Percentiles rank a stretch among this genome's conserved stretches.
Evolutionary conservation across 176 grass and related monocot species (phyloP).

Genomic region (Avena insularis): DNA sequence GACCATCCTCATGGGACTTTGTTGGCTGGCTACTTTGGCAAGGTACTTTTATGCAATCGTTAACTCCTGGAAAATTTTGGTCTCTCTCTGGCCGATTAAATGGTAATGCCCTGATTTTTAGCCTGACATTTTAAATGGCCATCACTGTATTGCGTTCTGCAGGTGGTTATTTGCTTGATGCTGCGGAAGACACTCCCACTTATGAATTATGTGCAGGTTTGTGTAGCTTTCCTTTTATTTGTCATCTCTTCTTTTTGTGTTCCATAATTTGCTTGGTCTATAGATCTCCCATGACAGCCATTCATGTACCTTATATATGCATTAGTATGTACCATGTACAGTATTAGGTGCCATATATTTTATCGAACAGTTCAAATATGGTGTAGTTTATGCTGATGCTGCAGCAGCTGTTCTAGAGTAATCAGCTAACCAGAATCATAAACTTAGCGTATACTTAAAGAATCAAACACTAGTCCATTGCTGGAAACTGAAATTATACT

Average conservation of each 20-base stretch:
- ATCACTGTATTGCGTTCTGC: slow-evolving; percentile 38
- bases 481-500: slow-evolving; percentile 15
- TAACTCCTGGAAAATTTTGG: slow-evolving; percentile 5
- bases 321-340: background rate
- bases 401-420: slow-evolving; percentile 10
- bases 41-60: slow-evolving; percentile 66
- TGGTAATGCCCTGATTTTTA: slow-evolving; percentile 23
- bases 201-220: slow-evolving; percentile 89
- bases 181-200: slow-evolving; percentile 74
- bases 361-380: background rate
- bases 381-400: slow-evolving; percentile 13
- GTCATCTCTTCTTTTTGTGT: slow-evolving; percentile 1
- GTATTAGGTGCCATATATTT: background rate
- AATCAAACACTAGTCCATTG: slow-evolving; percentile 31
- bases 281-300: background rate
- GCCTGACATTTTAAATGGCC: slow-evolving; percentile 21
- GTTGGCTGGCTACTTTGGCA: slow-evolving; percentile 89
- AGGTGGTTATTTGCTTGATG: slow-evolving; percentile 99
- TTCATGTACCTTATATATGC: slow-evolving; percentile 15
- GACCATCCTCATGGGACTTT: slow-evolving; percentile 74
- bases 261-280: background rate
- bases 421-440: slow-evolving; percentile 16
- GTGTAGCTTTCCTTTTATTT: slow-evolving; percentile 8
- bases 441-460: background rate
- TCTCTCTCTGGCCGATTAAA: slow-evolving; percentile 6